Evolutionary conservation across 2,329 filamentous ascomycete species (phyloP).

Genomic region (Penicillium sp.): DNA sequence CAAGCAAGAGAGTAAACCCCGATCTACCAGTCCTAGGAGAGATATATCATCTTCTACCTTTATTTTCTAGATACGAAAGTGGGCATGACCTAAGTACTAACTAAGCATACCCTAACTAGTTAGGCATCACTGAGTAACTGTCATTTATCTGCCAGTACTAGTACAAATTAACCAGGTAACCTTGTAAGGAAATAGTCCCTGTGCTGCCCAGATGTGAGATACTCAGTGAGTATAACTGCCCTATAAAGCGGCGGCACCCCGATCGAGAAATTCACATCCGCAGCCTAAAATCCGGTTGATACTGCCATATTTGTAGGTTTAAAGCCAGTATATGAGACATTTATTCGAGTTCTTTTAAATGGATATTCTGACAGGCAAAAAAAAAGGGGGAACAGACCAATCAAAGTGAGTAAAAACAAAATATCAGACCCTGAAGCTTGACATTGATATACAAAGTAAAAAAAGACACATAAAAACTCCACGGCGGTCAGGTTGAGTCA

Average conservation of each 20-base stretch:
- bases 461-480: conserved; percentile 23
- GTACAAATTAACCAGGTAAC: too few species aligned
- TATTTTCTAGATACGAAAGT: too few species aligned
- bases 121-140: too few species aligned
- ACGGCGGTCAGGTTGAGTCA: conserved; percentile 19
- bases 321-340: neutral
- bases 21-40: too few species aligned
- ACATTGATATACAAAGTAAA: conserved; percentile 26
- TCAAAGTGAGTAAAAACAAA: conserved; percentile 3
- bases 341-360: conserved; percentile 16
- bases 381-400: conserved; percentile 7
- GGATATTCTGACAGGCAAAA: conserved; percentile 10
- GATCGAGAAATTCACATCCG: neutral
- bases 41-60: too few species aligned
- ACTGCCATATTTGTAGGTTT: neutral
- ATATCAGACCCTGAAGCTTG: conserved; percentile 9
- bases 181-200: too few species aligned
- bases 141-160: too few species aligned
- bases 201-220: too few species aligned
- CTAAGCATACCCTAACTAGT: too few species aligned
- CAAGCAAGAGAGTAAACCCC: too few species aligned
- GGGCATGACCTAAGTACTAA: too few species aligned
- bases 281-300: neutral
- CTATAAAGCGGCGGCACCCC: neutral
- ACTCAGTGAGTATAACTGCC: too few species aligned